These are phyloP conservation scores for Yamadazyma dendronema DNA, from an alignment of 1,139 yeast genomes.

Conservation along the genomic window DNA sequence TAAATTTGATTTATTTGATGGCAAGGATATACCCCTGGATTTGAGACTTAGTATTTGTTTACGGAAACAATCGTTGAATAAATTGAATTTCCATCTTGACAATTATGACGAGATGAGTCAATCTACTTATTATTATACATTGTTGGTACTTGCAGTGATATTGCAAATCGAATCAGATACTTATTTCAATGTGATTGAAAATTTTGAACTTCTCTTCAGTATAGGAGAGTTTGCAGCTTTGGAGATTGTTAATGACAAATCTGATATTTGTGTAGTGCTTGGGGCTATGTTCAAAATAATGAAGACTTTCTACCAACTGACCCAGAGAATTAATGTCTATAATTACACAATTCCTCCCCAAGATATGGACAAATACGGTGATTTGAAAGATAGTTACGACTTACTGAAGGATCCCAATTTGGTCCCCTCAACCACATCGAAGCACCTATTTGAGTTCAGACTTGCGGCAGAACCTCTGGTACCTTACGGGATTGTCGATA, in stretches of 20 bases:
- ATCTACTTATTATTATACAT: constrained; percentile 19
- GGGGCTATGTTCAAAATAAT: constrained; percentile 28
- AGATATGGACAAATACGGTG: constrained; percentile 32
- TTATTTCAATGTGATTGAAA: constrained; percentile 40
- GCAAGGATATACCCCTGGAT: constrained; percentile 24
- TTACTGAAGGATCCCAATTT: constrained; percentile 17
- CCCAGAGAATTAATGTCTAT: constrained; percentile 38
- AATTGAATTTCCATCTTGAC: constrained; percentile 42
- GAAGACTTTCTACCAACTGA: constrained; percentile 36
- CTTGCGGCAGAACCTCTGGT: not conserved
- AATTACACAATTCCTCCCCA: constrained; percentile 36
- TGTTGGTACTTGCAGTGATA: constrained; percentile 30
- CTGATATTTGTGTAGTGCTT: constrained; percentile 7
- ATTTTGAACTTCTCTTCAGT: constrained; percentile 42
- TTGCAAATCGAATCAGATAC: constrained; percentile 40
- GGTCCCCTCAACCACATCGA: constrained; percentile 6
- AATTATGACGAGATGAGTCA: constrained; percentile 36
- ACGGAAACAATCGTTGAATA: constrained; percentile 35
- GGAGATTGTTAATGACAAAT: constrained; percentile 9
- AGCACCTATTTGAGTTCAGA: not conserved
- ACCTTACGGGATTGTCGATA: constrained; percentile 8
- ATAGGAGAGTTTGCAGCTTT: constrained; percentile 34
- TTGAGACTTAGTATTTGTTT: constrained; percentile 33
- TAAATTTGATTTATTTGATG: constrained; percentile 10
- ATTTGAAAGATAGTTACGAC: constrained; percentile 36